phyloP scores from a whole-genome alignment of 2,329 filamentous ascomycete species.

The Venturia nashicola region DNA sequence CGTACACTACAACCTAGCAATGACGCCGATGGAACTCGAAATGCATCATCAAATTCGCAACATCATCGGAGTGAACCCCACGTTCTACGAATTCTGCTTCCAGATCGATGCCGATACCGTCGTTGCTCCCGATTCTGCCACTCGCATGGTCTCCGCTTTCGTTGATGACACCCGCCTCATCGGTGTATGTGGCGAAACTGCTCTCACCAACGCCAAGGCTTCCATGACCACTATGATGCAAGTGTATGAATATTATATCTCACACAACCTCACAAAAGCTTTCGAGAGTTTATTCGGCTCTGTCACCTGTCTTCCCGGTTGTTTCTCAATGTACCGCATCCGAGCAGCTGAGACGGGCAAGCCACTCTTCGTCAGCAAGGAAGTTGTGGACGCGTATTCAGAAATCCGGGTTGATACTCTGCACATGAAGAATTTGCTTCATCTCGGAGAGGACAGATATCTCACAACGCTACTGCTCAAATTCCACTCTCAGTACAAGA shows the following conservation, averaged over 20 bases:
- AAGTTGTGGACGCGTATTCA: conserved; percentile 76
- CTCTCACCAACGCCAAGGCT: conserved; percentile 80
- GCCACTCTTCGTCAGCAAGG: conserved; percentile 87
- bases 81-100: conserved; percentile 93
- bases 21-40: conserved; percentile 93
- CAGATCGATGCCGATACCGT: conserved; percentile 97
- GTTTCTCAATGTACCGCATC: conserved; percentile 98
- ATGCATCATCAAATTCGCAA: conserved; percentile 99
- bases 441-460: conserved; percentile 95
- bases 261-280: conserved; percentile 90
- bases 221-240: conserved; percentile 98
- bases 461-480: conserved; percentile 90
- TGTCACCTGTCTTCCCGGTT: conserved; percentile 94
- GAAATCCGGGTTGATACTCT: conserved; percentile 94
- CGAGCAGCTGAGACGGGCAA: conserved; percentile 89
- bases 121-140: conserved; percentile 78
- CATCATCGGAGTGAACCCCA: conserved; percentile 96
- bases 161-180: conserved; percentile 87
- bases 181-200: conserved; percentile 88
- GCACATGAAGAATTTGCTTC: conserved; percentile 96
- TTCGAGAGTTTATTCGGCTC: conserved; percentile 96
- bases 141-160: conserved; percentile 85
- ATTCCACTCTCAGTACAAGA: conserved; percentile 89
- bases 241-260: conserved; percentile 99
- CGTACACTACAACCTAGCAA: conserved; percentile 91